Evolutionary conservation across 192 early-diverging fungal species (phyloP).

Genomic region (Borealophlyctis nickersoniae): DNA sequence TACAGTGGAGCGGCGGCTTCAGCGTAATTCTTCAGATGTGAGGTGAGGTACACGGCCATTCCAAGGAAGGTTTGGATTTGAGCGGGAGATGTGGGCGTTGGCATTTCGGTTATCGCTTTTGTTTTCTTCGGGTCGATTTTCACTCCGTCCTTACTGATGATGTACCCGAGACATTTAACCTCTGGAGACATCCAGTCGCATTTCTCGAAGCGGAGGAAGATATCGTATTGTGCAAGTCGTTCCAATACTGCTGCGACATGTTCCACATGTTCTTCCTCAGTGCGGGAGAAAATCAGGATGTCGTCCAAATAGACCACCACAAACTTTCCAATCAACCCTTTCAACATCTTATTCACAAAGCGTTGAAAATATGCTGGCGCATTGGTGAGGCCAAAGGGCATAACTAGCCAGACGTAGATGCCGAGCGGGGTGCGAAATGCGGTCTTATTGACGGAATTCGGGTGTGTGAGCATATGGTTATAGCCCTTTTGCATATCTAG

Average conservation of each 20-base stretch:
- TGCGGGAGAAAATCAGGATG: conserved; percentile 42
- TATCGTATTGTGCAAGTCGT: too few relatives aligned
- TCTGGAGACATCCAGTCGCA: too few relatives aligned
- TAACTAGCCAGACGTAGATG: conserved; percentile 11
- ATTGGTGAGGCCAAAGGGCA: conserved; percentile 34
- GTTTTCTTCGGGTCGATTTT: conserved; percentile 3
- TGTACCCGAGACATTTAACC: neutral
- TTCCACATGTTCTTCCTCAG: neutral
- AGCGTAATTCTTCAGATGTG: neutral
- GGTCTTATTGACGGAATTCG: conserved; percentile 9
- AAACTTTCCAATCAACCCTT: conserved; percentile 13
- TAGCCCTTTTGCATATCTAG: conserved; percentile 6
- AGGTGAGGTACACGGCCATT: neutral
- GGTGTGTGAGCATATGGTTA: neutral
- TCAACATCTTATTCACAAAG: conserved; percentile 44
- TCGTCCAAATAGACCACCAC: conserved; percentile 35
- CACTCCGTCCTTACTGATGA: neutral
- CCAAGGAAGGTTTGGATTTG: conserved; percentile 1
- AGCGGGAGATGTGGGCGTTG: neutral
- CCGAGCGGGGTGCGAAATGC: conserved; percentile 16
- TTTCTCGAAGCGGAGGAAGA: too few relatives aligned
- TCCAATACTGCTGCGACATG: too few relatives aligned
- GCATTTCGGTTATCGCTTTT: neutral
- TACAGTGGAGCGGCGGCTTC: neutral
- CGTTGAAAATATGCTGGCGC: conserved; percentile 51